These are phyloP conservation scores for Blepharisma undulans DNA, from an alignment of 169 alveolate genomes.

Conservation along the genomic window DNA sequence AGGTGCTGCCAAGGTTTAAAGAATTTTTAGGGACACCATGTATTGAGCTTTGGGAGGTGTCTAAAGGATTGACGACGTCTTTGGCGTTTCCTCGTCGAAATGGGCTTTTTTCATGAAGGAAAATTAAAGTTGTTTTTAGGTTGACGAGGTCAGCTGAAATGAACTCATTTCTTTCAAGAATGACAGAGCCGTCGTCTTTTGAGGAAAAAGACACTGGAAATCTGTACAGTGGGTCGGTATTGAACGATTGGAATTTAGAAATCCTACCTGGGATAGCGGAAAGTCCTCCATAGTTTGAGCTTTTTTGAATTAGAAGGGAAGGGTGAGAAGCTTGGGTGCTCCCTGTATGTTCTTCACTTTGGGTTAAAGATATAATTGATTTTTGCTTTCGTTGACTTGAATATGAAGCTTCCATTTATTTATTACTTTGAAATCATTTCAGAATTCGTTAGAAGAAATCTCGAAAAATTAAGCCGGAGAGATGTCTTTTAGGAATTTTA, in stretches of 20 bases:
- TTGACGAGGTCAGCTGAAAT: not conserved
- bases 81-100: slow-evolving; percentile 5
- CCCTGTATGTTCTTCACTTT: not conserved
- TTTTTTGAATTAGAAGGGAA: not conserved
- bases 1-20: not conserved
- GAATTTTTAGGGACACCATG: slow-evolving; percentile 1
- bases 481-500: not conserved
- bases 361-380: not conserved
- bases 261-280: not conserved
- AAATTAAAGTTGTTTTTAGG: not conserved
- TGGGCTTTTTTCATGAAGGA: slow-evolving; percentile 36
- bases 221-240: not conserved
- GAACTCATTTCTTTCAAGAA: not conserved
- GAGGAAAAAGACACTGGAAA: not conserved
- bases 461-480: not conserved
- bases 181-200: not conserved
- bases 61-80: not conserved
- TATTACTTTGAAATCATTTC: not conserved
- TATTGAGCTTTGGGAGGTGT: not conserved
- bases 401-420: not conserved
- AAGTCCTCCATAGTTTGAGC: not conserved
- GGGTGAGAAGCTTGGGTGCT: not conserved
- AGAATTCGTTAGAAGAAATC: not conserved
- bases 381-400: not conserved
- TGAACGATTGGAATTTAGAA: not conserved